Evolutionary conservation across 805 yeast species (phyloP).

Genomic region (Wickerhamomyces bisporus): DNA sequence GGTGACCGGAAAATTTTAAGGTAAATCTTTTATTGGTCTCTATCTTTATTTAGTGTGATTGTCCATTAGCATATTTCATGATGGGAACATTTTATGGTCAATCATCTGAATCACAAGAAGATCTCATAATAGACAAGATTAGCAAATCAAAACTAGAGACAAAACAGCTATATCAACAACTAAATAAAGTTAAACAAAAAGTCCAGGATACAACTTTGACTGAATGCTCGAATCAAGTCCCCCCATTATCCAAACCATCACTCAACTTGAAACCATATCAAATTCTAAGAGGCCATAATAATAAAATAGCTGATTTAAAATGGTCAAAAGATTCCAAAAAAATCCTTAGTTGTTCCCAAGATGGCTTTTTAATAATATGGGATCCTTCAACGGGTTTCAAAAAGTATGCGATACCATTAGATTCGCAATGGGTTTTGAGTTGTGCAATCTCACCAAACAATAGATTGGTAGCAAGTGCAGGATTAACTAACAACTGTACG

Average conservation of each 20-base stretch:
- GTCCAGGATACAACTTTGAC: conserved; percentile 42
- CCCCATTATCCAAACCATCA: conserved; percentile 8
- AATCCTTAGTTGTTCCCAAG: conserved; percentile 74
- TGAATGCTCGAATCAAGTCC: conserved; percentile 29
- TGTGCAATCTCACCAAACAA: conserved; percentile 71
- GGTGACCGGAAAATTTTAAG: too few relatives aligned
- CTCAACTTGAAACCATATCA: conserved; percentile 33
- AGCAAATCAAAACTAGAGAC: conserved; percentile 40
- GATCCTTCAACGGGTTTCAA: conserved; percentile 70
- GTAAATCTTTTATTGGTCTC: too few relatives aligned
- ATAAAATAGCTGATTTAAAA: conserved; percentile 61
- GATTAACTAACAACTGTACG: conserved; percentile 75
- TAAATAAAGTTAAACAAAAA: conserved; percentile 37
- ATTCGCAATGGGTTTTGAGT: conserved; percentile 73
- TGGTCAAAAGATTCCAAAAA: conserved; percentile 64
- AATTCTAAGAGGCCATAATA: conserved; percentile 51
- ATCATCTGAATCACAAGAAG: too few relatives aligned
- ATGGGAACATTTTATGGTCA: too few relatives aligned
- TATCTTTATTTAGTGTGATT: too few relatives aligned
- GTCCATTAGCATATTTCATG: too few relatives aligned
- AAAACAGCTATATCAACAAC: conserved; percentile 41
- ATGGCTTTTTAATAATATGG: conserved; percentile 83
- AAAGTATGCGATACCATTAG: conserved; percentile 62
- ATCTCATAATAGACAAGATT: conserved; percentile 13
- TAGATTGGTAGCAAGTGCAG: conserved; percentile 69